Evolutionary conservation across 352 stramenopile genomes (phyloP), one percentile per base, ranked within the genome.

Genomic region (Pythium dissotocum): DNA sequence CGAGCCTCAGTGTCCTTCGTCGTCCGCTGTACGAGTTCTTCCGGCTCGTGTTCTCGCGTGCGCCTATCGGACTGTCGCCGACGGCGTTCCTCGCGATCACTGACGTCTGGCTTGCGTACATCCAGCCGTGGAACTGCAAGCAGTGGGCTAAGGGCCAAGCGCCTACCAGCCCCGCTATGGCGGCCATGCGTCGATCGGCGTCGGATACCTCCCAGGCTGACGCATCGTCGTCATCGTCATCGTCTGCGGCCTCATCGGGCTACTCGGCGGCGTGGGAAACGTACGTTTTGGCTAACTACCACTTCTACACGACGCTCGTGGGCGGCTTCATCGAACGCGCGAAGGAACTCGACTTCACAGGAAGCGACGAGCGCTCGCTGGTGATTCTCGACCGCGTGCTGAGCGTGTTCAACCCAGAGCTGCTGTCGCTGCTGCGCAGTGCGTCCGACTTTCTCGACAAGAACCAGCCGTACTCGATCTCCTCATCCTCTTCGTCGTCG

Each of bases 61-160:
- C 84, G 24, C 83, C 88, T 0, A 93, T 94, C 60, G 84, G 79
- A 7, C 71, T 94, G 2, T 93, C 87, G 21, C 77, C 88, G 0
- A 92, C 83, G n/a, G 83, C 85, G 4, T 96, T 95, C 54, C 70
- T 88, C 52, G 84, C 87, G 6, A 91, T 96, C 61, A 81, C 82
- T 24, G 87, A 96, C 58, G 88, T 96, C 59, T 95, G 87, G 82
- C 81, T 96, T 40, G 87, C 88, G 28, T 96, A 93, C 72, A 82
- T 96, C 32, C 85, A 93, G 70, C 88, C 88, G 18, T 96, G 88
- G 88, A 75, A 84, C 69, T 96, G 88, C 63, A 67, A 80, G 21
- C 73, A 75, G 38, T 96, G 88, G 88, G 75, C 78, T 28, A 72
- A 69, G 58, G 63, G 66, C 49, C 55, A 67, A 14, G 53, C 70